Conservation (phyloP, 495 filamentous ascomycete species). For the Lichenothelia convexa region DNA sequence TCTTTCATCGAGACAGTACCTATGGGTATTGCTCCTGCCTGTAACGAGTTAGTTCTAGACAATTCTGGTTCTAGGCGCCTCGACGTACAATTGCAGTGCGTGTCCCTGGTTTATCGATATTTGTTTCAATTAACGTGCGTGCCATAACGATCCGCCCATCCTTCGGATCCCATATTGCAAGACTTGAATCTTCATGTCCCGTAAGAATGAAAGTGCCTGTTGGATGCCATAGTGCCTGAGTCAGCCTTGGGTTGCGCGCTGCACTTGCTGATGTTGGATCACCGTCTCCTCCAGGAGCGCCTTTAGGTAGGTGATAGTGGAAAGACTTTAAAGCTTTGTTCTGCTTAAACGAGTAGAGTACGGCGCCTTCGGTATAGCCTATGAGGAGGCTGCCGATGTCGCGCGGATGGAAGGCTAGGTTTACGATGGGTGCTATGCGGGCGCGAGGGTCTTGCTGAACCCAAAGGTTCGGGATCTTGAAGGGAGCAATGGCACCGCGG, state of each 20-base stretch:
- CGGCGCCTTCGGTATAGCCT: slow-evolving; percentile 70
- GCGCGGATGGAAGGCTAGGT: slow-evolving; percentile 67
- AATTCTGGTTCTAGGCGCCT: too few relatives aligned
- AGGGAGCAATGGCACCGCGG: slow-evolving; percentile 51
- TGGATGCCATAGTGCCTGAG: slow-evolving; percentile 80
- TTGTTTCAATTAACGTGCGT: slow-evolving; percentile 52
- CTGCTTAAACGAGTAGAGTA: slow-evolving; percentile 84
- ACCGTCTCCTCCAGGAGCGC: slow-evolving; percentile 72
- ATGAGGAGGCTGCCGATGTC: slow-evolving; percentile 87
- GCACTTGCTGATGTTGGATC: slow-evolving; percentile 31
- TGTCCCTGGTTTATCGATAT: slow-evolving; percentile 43
- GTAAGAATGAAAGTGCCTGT: slow-evolving; percentile 82
- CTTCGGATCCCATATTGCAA: slow-evolving; percentile 89
- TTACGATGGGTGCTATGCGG: slow-evolving; percentile 42
- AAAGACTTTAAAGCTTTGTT: slow-evolving; percentile 59
- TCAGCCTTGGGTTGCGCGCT: slow-evolving; percentile 48
- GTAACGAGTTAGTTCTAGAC: too few relatives aligned
- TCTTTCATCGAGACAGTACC: slow-evolving; percentile 38
- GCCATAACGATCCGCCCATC: slow-evolving; percentile 77
- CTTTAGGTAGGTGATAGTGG: slow-evolving; percentile 60
- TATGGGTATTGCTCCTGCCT: slow-evolving; percentile 20
- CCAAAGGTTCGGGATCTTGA: slow-evolving; percentile 77
- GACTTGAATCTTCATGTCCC: slow-evolving; percentile 69
- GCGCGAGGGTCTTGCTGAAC: slow-evolving; percentile 39
- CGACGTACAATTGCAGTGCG: too few relatives aligned